Base-by-base conservation (phyloP, 2,329 filamentous ascomycete genomes). In the Chaetomium sp. region DNA sequence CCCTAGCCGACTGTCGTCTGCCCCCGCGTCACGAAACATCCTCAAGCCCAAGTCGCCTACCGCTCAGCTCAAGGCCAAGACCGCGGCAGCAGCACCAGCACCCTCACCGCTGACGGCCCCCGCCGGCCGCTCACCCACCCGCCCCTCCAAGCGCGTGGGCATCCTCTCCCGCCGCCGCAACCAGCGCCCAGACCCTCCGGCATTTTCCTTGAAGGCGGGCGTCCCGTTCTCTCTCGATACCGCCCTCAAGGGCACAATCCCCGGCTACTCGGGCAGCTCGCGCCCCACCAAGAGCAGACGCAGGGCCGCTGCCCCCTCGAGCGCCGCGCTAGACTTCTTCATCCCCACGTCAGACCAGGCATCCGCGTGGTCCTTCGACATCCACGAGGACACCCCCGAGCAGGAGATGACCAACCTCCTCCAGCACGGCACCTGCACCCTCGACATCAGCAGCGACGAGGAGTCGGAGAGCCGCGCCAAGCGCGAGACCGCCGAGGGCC, bases 321-420 rank as follows among this genome's bases (percentile, higher is more conserved):
- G 31, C 33, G 49, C 58, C 10, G n/a, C 55, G 8, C 49, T 47
- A 63, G 71, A 75, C 57, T 65, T 73, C 75, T 73, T 84, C 42
- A 68, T 77, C 50, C 80, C 81, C 65, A 38, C 58, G 2, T 74
- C 81, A 25, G 81, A 84, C 60, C 76, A 83, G 71, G 85, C 90
- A 74, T 83, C 86, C 38, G 83, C 83, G 64, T 97, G 93, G 93
- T 90, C 90, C 80, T 98, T 99, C 74, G 90, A 94, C 65, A 98
- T 99, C 73, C 89, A 97, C 75, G 92, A 97, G 75, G 94, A 99
- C 76, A 92, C 91, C 0, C 86, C 90, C 8, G 91, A 97, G 75
- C 91, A 97, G 74, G 90, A 96, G 74, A 91, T 95, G 78, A 92
- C 93, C 72, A 97, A 96, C 73, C 81, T 97, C 47, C 91, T 98